These are phyloP conservation scores for Penstemon davidsonii DNA, from an alignment of 257 asterid genomes.

Conservation along the genomic window DNA sequence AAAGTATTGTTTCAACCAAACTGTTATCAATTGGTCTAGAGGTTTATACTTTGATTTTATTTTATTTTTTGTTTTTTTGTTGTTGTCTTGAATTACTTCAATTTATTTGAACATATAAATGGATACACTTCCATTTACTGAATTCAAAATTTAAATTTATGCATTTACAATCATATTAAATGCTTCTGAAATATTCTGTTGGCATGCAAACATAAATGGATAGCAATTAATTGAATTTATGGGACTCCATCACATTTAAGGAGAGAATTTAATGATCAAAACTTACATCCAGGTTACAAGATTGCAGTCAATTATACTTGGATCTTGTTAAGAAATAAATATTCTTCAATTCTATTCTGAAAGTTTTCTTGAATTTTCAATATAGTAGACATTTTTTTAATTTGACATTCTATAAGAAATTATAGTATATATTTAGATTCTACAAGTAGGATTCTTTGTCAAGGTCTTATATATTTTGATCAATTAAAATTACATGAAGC, in stretches of 20 bases:
- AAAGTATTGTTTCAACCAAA: too few relatives aligned
- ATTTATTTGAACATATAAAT: not conserved
- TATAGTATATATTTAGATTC: too few relatives aligned
- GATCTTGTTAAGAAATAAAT: not conserved
- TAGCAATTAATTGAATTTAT: not conserved
- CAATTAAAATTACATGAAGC: too few relatives aligned
- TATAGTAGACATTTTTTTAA: too few relatives aligned
- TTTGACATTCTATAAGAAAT: too few relatives aligned
- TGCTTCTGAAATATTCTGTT: conserved; percentile 6
- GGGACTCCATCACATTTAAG: conserved; percentile 5
- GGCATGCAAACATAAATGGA: not conserved
- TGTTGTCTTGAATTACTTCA: not conserved
- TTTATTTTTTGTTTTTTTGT: too few relatives aligned
- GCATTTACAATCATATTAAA: conserved; percentile 1
- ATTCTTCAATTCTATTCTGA: too few relatives aligned
- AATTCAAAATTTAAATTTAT: conserved; percentile 13
- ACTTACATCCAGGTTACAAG: not conserved
- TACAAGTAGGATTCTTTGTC: too few relatives aligned
- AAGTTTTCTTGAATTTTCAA: too few relatives aligned
- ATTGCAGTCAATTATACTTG: not conserved
- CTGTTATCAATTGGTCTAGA: too few relatives aligned
- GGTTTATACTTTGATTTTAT: too few relatives aligned
- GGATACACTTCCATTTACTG: not conserved
- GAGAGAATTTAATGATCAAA: conserved; percentile 16
- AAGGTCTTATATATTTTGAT: too few relatives aligned